phyloP scores from a whole-genome alignment of 2,329 filamentous ascomycete species.

The Eutypa lata region DNA sequence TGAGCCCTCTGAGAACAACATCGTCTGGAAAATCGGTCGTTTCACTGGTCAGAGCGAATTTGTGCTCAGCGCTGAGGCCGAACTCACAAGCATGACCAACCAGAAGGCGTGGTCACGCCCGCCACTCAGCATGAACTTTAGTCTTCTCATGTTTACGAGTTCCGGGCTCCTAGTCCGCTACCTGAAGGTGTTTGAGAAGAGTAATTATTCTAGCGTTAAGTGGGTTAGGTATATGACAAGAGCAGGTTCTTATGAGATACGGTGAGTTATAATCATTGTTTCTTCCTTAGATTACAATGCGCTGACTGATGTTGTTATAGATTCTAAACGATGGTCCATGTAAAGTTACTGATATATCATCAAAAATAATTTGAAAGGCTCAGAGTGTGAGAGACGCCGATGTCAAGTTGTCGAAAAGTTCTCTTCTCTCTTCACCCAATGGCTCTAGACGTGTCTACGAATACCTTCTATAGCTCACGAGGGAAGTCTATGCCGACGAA shows the following conservation, averaged over 20 bases:
- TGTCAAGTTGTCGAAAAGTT: too few species aligned
- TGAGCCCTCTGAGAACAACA: constrained; percentile 95
- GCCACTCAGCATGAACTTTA: constrained; percentile 88
- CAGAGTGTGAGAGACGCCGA: too few species aligned
- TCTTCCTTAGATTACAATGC: not conserved
- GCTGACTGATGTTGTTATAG: constrained; percentile 5
- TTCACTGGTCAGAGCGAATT: constrained; percentile 98
- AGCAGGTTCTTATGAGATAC: constrained; percentile 95
- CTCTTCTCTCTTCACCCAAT: too few species aligned
- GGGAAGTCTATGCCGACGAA: too few species aligned
- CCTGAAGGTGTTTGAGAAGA: constrained; percentile 98
- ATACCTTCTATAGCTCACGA: too few species aligned
- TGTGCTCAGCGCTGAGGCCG: constrained; percentile 89
- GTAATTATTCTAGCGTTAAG: constrained; percentile 96
- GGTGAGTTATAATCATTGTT: constrained; percentile 45
- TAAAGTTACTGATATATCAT: too few species aligned
- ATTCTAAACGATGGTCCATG: constrained; percentile 7
- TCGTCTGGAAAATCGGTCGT: constrained; percentile 98
- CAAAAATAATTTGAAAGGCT: too few species aligned
- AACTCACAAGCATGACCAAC: constrained; percentile 94
- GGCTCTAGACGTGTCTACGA: too few species aligned
- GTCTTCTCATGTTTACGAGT: constrained; percentile 96
- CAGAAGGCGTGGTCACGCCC: constrained; percentile 96
- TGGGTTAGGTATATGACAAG: constrained; percentile 99
- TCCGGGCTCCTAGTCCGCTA: constrained; percentile 90